Evolutionary conservation across 2,329 filamentous ascomycete species (phyloP).

Genomic region (Exophiala calicioides): DNA sequence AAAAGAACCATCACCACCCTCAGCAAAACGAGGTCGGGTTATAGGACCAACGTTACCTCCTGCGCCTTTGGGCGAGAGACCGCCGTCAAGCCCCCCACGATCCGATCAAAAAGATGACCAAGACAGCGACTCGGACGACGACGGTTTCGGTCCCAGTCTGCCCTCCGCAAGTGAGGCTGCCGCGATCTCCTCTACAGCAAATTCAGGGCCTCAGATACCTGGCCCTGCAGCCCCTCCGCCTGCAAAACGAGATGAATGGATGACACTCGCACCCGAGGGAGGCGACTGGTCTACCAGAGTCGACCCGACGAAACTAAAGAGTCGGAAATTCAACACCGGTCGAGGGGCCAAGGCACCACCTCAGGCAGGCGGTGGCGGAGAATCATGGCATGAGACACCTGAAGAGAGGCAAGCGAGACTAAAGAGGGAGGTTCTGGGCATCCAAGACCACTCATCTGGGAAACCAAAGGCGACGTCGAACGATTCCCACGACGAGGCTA

Average conservation of each 20-base stretch:
- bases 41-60: conserved; percentile 60
- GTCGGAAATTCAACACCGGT: conserved; percentile 77
- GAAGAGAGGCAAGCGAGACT: conserved; percentile 81
- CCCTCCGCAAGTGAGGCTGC: conserved; percentile 34
- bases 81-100: conserved; percentile 37
- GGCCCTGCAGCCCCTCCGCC: conserved; percentile 39
- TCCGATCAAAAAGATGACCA: conserved; percentile 32
- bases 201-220: conserved; percentile 32
- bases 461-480: conserved; percentile 19
- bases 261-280: conserved; percentile 68
- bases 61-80: conserved; percentile 49
- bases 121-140: conserved; percentile 44
- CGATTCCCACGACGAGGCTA: conserved; percentile 38
- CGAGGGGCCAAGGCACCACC: conserved; percentile 54
- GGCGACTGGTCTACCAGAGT: conserved; percentile 59
- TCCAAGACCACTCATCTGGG: conserved; percentile 42
- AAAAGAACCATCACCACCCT: conserved; percentile 11
- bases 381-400: conserved; percentile 88
- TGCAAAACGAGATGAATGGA: conserved; percentile 77
- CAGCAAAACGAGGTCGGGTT: conserved; percentile 53
- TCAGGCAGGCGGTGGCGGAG: conserved; percentile 49
- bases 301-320: conserved; percentile 81
- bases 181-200: conserved; percentile 28
- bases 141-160: conserved; percentile 45
- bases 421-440: conserved; percentile 78